phyloP scores from a whole-genome alignment of 2,329 filamentous ascomycete genomes.

The Hawksworthiomyces lignivorus region DNA sequence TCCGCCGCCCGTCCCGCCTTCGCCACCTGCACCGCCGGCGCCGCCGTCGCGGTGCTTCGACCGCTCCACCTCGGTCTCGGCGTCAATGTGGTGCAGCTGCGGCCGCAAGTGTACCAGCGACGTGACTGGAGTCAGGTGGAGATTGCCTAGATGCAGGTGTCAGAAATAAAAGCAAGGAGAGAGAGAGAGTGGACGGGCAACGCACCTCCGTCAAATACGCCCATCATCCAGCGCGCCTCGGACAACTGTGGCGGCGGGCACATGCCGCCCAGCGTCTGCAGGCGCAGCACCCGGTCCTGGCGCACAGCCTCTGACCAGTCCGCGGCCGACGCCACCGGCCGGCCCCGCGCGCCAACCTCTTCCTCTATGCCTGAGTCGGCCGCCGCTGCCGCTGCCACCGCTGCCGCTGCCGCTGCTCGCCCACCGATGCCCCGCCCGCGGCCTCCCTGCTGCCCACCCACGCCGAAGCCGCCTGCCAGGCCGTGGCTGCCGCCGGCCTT shows the following conservation, averaged over 20 bases:
- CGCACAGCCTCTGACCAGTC: conserved; percentile 62
- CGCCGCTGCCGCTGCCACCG: conserved; percentile 1
- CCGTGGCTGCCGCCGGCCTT: conserved; percentile 61
- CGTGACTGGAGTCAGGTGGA: conserved; percentile 78
- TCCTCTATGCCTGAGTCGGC: conserved; percentile 5
- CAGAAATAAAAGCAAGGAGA: neutral
- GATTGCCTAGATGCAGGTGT: conserved; percentile 49
- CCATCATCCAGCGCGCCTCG: conserved; percentile 81
- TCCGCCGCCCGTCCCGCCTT: conserved; percentile 29
- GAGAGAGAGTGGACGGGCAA: neutral
- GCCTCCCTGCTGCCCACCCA: conserved; percentile 35
- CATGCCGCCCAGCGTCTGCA: conserved; percentile 73
- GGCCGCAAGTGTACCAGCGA: conserved; percentile 84
- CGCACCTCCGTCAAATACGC: conserved; percentile 77
- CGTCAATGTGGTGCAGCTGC: conserved; percentile 89
- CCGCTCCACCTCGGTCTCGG: conserved; percentile 64
- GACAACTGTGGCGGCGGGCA: conserved; percentile 50
- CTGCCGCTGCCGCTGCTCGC: conserved; percentile 7
- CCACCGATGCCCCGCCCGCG: conserved; percentile 20
- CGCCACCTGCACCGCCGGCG: conserved; percentile 26
- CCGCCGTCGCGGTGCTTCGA: conserved; percentile 13
- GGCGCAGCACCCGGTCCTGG: conserved; percentile 64
- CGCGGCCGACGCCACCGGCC: conserved; percentile 23
- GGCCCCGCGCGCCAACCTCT: no score
- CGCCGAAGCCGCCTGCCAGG: conserved; percentile 64